phyloP scores from a whole-genome alignment of 352 stramenopile genomes.

The Phytophthora chlamydospora region DNA sequence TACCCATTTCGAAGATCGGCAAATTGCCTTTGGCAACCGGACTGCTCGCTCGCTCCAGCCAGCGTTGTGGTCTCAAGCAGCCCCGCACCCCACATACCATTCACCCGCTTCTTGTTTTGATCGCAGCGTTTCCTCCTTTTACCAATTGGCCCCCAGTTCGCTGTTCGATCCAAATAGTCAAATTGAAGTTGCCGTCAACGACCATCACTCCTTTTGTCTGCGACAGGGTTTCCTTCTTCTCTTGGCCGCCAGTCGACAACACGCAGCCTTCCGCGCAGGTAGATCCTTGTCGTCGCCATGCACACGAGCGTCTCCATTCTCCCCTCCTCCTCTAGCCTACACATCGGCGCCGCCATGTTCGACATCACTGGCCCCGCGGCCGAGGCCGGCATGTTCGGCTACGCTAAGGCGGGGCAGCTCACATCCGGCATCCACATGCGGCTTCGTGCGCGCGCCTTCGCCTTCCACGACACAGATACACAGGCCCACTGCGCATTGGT shows the following conservation, averaged over 20 bases:
- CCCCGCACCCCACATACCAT: too few species aligned
- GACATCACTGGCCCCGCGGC: slow-evolving; percentile 86
- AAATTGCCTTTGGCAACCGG: too few species aligned
- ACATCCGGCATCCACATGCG: slow-evolving; percentile 89
- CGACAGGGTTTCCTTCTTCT: too few species aligned
- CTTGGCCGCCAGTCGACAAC: neutral
- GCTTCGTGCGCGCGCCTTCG: slow-evolving; percentile 82
- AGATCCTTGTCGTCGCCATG: neutral
- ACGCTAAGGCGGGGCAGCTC: slow-evolving; percentile 79
- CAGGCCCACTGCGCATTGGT: slow-evolving; percentile 79
- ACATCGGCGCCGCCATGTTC: slow-evolving; percentile 79
- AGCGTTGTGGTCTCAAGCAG: too few species aligned
- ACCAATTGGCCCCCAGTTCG: too few species aligned
- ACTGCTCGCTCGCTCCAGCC: too few species aligned
- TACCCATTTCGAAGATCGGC: too few species aligned
- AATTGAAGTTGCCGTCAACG: too few species aligned
- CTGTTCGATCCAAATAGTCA: too few species aligned
- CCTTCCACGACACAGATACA: slow-evolving; percentile 53
- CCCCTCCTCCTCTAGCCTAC: slow-evolving; percentile 30
- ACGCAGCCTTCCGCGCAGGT: slow-evolving; percentile 1
- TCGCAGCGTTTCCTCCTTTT: too few species aligned
- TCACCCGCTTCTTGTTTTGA: neutral
- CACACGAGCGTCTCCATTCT: slow-evolving; percentile 27
- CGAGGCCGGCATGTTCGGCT: slow-evolving; percentile 90
- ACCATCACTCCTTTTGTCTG: too few species aligned